Conservation (phyloP, 768 basidiomycete genomes). For the Cantharellus cinnabarinus region DNA sequence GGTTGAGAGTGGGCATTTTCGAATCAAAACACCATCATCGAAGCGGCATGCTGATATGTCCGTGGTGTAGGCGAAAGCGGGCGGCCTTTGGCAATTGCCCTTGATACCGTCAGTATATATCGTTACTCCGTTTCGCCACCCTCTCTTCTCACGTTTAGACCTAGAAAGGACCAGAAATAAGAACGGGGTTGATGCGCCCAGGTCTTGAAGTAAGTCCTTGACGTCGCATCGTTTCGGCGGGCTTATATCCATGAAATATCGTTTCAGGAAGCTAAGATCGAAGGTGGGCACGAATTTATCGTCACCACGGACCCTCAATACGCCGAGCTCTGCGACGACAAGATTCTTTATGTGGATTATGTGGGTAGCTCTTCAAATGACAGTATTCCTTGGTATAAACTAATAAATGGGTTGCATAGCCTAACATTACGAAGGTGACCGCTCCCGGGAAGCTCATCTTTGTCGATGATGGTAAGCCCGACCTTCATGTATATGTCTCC, state of each 20-base stretch:
- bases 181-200: slow-evolving; percentile 82
- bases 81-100: slow-evolving; percentile 89
- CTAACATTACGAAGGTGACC: slow-evolving; percentile 87
- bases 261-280: slow-evolving; percentile 42
- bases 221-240: slow-evolving; percentile 5
- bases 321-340: slow-evolving; percentile 58
- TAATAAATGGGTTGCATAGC: slow-evolving; percentile 21
- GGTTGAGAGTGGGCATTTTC: slow-evolving; percentile 37
- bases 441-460: slow-evolving; percentile 95
- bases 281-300: slow-evolving; percentile 85
- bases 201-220: slow-evolving; percentile 51
- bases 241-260: slow-evolving; percentile 4
- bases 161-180: slow-evolving; percentile 98
- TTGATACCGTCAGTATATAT: slow-evolving; percentile 60
- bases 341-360: slow-evolving; percentile 85
- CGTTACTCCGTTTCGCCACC: background rate
- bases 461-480: slow-evolving; percentile 67
- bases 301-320: slow-evolving; percentile 71
- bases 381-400: background rate
- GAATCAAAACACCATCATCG: background rate
- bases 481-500: background rate
- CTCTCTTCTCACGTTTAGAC: slow-evolving; percentile 6
- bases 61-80: slow-evolving; percentile 19
- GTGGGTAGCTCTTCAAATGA: slow-evolving; percentile 25
- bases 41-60: background rate